Evolutionary conservation across 2,329 filamentous ascomycete species (phyloP).

Genomic region (Diatrype stigma): DNA sequence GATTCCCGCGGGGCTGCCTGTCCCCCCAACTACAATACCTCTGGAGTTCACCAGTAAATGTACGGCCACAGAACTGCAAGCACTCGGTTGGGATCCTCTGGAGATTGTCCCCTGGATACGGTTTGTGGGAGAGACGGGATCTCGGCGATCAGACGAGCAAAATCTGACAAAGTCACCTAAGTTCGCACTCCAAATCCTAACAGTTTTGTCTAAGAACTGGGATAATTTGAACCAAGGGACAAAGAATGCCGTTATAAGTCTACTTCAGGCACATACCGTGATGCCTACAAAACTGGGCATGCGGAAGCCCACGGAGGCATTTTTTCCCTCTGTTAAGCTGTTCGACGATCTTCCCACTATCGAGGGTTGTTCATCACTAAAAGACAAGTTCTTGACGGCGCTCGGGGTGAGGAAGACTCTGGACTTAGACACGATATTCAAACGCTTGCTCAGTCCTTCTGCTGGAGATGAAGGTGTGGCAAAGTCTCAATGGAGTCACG

Average conservation of each 20-base stretch:
- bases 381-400: slow-evolving; percentile 81
- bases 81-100: slow-evolving; percentile 81
- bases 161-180: slow-evolving; percentile 67
- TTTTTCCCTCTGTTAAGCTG: slow-evolving; percentile 88
- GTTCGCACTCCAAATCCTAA: slow-evolving; percentile 74
- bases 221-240: slow-evolving; percentile 67
- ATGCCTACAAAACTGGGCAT: slow-evolving; percentile 92
- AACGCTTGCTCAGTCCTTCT: slow-evolving; percentile 67
- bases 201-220: slow-evolving; percentile 84
- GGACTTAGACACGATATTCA: slow-evolving; percentile 90
- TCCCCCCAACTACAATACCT: slow-evolving; percentile 78
- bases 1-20: slow-evolving; percentile 75
- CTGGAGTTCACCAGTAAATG: slow-evolving; percentile 75
- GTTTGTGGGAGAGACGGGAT: slow-evolving; percentile 68
- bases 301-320: slow-evolving; percentile 78
- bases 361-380: slow-evolving; percentile 70
- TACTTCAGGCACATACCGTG: slow-evolving; percentile 65
- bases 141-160: slow-evolving; percentile 56
- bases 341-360: slow-evolving; percentile 91
- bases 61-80: slow-evolving; percentile 64
- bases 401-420: slow-evolving; percentile 93
- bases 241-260: slow-evolving; percentile 59
- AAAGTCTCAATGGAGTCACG: slow-evolving; percentile 76
- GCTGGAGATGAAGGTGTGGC: slow-evolving; percentile 45
- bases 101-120: slow-evolving; percentile 82